Evolutionary conservation across 2,329 filamentous ascomycete genomes (phyloP).

Genomic region (Exophiala spinifera): DNA sequence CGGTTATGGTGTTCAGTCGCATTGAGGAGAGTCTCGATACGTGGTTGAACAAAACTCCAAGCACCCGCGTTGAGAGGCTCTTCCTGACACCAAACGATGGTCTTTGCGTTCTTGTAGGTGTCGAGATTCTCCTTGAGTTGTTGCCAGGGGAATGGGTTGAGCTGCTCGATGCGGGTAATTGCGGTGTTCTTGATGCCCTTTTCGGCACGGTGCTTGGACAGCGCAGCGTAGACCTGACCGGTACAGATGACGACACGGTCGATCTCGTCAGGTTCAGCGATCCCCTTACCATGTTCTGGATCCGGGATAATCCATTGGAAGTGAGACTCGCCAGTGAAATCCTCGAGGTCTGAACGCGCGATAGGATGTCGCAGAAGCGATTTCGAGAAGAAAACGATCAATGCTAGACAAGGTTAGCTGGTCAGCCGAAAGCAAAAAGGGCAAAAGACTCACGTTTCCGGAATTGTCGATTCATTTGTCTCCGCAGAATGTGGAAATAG

Average conservation of each 20-base stretch:
- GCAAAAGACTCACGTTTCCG: conserved; percentile 79
- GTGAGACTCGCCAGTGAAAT: conserved; percentile 85
- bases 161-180: conserved; percentile 92
- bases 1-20: conserved; percentile 87
- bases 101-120: conserved; percentile 94
- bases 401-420: conserved; percentile 53
- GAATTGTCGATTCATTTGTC: conserved; percentile 99
- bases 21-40: conserved; percentile 94
- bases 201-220: conserved; percentile 85
- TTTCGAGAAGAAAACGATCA: conserved; percentile 98
- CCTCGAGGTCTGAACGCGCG: conserved; percentile 82
- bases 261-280: conserved; percentile 79
- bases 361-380: conserved; percentile 90
- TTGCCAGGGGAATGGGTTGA: conserved; percentile 98
- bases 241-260: conserved; percentile 92
- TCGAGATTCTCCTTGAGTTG: conserved; percentile 96
- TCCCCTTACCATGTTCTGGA: conserved; percentile 71
- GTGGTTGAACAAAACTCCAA: conserved; percentile 95
- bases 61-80: conserved; percentile 96
- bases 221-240: conserved; percentile 87
- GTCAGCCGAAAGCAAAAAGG: background rate
- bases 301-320: conserved; percentile 98
- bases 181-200: conserved; percentile 87
- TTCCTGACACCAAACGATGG: conserved; percentile 95
- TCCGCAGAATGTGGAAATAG: conserved; percentile 90